Percentiles rank a stretch among this genome's conserved stretches.
Conservation (phyloP, 192 early-diverging fungal species). For the Polychytrium aggregatum region DNA sequence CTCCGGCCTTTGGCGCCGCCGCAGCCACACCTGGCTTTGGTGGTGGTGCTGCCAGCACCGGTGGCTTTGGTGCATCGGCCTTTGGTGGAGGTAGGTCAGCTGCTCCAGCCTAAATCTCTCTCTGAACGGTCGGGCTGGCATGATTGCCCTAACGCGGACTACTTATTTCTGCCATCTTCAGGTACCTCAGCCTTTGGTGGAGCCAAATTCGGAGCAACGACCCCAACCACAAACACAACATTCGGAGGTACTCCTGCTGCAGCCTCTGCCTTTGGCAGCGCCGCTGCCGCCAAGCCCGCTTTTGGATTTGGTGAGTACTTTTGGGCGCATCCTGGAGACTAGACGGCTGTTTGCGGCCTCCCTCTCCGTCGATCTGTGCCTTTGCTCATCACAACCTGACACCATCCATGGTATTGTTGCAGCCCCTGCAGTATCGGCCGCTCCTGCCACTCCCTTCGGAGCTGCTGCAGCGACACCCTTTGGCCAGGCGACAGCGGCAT, state of each 20-base stretch:
- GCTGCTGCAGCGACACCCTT: constrained; percentile 8
- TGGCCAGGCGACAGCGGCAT: constrained; percentile 3
- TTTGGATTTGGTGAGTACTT: constrained; percentile 13
- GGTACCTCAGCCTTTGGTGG: constrained; percentile 1
- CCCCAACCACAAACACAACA: not conserved
- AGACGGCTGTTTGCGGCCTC: no score
- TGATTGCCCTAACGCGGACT: not conserved
- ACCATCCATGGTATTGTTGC: no score
- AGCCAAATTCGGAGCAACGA: constrained; percentile 1
- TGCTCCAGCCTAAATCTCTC: not conserved
- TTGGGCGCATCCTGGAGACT: no score
- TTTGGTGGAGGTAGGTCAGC: constrained; percentile 3
- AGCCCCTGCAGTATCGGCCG: no score
- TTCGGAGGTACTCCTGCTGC: not conserved
- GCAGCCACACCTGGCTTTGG: constrained; percentile 10
- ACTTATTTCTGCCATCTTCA: not conserved
- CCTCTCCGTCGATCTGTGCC: no score
- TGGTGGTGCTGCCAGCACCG: constrained; percentile 4
- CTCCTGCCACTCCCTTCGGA: constrained; percentile 12
- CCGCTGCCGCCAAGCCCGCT: constrained; percentile 11
- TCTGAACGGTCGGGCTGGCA: not conserved
- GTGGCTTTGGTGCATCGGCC: constrained; percentile 4
- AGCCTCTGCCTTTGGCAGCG: constrained; percentile 8
- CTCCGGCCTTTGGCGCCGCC: constrained; percentile 6
- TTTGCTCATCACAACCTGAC: no score